Base-by-base conservation (phyloP, 2,329 filamentous ascomycete species). In the Cercospora zeina region DNA sequence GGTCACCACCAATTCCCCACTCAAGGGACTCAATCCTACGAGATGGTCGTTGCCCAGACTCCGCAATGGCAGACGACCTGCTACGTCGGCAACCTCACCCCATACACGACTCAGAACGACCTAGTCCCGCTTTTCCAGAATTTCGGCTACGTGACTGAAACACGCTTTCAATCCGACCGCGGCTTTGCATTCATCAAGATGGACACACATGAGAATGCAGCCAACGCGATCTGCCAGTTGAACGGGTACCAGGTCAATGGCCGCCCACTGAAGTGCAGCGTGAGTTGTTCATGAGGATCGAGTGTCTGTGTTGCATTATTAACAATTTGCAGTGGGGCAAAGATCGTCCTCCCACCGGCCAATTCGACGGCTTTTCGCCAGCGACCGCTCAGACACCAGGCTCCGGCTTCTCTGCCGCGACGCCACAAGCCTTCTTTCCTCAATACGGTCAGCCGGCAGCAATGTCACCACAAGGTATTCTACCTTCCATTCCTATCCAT, bases 181-280 rank as follows among this genome's bases (percentile, higher is more conserved):
- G 95, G 95, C 13, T 99, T 99, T 76, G 92, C 95, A 7, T 99
- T 99, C 77, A 91, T 99, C 78, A 99, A 99, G 83, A 96, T 99
- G 93, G 95, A 99, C 76, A 89, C 88, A 6, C 95, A 99, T 74
- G 95, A 99, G 80, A 97, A 97, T 73, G 95, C 95, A 2, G 93
- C 95, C 59, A 96, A 96, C 89, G 92, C 93, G 34, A 99, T 99
- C 73, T 99, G 95, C 79, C 93, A 97, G 76, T 84, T 99, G 73
- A 97, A 93, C 72, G 93, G 93, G 33, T 99, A 97, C 81, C 96
- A 97, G 70, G 93, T 99, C 71, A 97, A 99, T 73, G 95, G 95
- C 57, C 88, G 95, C 68, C 95, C 95, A 58, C 80, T 99, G 70
- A 99, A 99, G 84, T 99, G 95, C 85, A 97, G 93, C 78, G 93